Conservation (phyloP, 2,329 filamentous ascomycete genomes). For the Talaromyces atroroseus region DNA sequence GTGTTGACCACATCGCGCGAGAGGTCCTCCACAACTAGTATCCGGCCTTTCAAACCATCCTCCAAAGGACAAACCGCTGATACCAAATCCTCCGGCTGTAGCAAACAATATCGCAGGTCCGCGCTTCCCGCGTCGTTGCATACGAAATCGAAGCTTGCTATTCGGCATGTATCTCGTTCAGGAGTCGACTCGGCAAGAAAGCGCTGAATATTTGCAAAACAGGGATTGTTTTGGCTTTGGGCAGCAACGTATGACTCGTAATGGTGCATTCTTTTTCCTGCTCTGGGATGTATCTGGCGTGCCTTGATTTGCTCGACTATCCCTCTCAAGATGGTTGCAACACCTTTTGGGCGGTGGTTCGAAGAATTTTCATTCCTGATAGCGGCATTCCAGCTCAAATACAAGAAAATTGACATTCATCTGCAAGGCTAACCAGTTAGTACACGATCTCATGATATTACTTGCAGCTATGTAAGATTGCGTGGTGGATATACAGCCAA, state of each 20-base stretch:
- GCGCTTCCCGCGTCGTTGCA: background rate
- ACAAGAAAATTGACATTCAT: background rate
- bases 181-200: background rate
- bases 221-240: slow-evolving; percentile 3
- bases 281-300: background rate
- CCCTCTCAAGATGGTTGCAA: background rate
- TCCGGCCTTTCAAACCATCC: background rate
- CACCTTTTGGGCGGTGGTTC: background rate
- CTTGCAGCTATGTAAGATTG: background rate
- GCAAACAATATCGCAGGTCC: background rate
- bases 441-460: background rate
- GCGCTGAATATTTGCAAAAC: background rate
- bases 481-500: background rate
- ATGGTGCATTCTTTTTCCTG: background rate
- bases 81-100: background rate
- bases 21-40: slow-evolving; percentile 2
- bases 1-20: background rate
- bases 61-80: background rate
- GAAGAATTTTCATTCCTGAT: background rate
- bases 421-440: background rate
- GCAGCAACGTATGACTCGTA: slow-evolving; percentile 1
- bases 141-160: background rate
- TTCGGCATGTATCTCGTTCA: background rate
- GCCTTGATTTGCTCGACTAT: background rate
- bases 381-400: background rate